Conservation (phyloP, 179 eudicot genomes). For the Silene coronaria region DNA sequence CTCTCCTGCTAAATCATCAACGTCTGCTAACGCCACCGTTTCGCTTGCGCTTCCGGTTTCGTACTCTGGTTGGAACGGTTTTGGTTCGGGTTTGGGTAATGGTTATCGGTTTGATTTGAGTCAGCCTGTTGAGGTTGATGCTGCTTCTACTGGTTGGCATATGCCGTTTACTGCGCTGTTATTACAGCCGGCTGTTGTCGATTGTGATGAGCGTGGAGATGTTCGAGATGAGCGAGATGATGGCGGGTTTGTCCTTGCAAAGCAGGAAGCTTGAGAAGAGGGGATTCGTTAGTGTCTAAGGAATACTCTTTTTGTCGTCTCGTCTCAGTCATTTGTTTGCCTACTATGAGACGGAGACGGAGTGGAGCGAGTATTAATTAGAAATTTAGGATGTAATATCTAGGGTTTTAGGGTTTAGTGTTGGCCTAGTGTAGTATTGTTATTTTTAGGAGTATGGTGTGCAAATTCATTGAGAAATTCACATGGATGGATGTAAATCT, state of each 20-base stretch:
- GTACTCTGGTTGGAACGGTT: neutral
- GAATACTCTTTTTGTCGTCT: neutral
- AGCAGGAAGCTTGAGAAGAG: constrained; percentile 11
- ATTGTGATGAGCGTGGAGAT: neutral
- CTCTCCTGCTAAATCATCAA: neutral
- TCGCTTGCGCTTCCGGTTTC: neutral
- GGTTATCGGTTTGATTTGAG: constrained; percentile 6
- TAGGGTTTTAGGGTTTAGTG: constrained; percentile 6
- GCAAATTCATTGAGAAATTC: neutral
- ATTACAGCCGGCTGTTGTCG: constrained; percentile 4
- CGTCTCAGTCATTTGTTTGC: too few species aligned
- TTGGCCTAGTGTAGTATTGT: neutral
- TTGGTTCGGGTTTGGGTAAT: neutral
- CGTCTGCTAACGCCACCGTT: neutral
- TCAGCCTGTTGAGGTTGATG: neutral
- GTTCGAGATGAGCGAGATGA: neutral
- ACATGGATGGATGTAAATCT: constrained; percentile 13
- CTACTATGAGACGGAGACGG: too few species aligned
- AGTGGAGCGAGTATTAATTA: too few species aligned
- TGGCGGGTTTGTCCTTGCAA: neutral
- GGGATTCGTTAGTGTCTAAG: neutral
- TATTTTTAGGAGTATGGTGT: neutral
- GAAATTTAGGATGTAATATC: neutral
- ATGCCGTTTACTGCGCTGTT: constrained; percentile 18
- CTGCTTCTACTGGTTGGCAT: constrained; percentile 7